Base-by-base conservation (phyloP, 2,329 filamentous ascomycete species). In the Alternaria sp. region DNA sequence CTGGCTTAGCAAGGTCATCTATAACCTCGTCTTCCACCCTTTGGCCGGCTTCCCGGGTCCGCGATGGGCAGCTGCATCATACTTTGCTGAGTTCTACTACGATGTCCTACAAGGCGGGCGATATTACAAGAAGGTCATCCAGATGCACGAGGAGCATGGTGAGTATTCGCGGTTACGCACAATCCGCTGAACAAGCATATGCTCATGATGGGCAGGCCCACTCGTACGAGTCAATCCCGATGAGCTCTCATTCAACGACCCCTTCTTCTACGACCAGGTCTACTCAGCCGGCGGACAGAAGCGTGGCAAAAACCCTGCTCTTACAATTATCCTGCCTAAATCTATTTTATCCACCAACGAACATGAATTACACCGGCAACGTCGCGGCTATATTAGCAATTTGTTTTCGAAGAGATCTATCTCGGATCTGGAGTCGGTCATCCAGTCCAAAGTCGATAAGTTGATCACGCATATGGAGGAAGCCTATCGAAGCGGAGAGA, bases 81-180 rank as follows among this genome's bases (percentile, higher is more conserved):
- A 60, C 5, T 24, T 52, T 7, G 29, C 28, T 4, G 54, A 67
- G 13, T 57, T 63, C 7, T 67, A 66, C 51, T 62, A 57, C 28
- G 54, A 67, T 37, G 33, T 60, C 5, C 10, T 60, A 14, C 37
- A 51, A 24, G 53, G 63, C 4, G 74, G 76, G n/a, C 66, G 64
- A 1, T 70, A 75, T 14, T 72, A 76, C 51, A 66, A 71, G 44
- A 71, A 73, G 60, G 68, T 79, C 17, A 66, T 77, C 45, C 52
- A 60, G 2, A 66, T 78, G 26, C 77, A 79, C 57, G 37, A 65
- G 23, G n/a, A 29, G 28, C 64, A 70, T 36, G 63, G 67, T 46
- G 53, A 26, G 46, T 14, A 28, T 11, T 17, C 13, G 17, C 13
- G 4, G 24, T 10, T 21, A 34, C 13, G 31, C 29, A 17, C 7